These are phyloP conservation scores for Pichia sp. DNA, from an alignment of 1,139 yeast genomes.

Conservation along the genomic window DNA sequence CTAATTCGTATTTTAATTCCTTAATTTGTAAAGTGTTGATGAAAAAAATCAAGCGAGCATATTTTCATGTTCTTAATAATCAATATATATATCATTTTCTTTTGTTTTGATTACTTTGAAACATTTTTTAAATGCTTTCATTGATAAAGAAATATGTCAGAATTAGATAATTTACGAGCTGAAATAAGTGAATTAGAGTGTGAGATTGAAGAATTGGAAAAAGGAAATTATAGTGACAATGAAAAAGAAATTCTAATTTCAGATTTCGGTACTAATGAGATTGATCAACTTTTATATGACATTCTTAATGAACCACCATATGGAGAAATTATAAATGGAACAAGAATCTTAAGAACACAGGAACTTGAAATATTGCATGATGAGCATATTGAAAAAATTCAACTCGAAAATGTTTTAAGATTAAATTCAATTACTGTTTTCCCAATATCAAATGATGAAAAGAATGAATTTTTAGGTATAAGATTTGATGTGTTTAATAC, in stretches of 20 bases:
- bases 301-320: conserved; percentile 7
- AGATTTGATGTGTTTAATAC: conserved; percentile 39
- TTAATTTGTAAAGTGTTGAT: neutral
- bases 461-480: conserved; percentile 34
- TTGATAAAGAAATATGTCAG: neutral
- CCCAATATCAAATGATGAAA: conserved; percentile 29
- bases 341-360: neutral
- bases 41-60: neutral
- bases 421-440: conserved; percentile 41
- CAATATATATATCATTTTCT: neutral
- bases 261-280: neutral
- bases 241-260: neutral
- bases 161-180: conserved; percentile 6
- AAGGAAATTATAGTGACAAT: conserved; percentile 2
- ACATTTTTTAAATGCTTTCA: neutral
- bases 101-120: neutral
- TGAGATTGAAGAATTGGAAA: conserved; percentile 16
- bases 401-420: conserved; percentile 36
- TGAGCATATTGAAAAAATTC: conserved; percentile 19
- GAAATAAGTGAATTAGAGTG: conserved; percentile 16
- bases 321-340: conserved; percentile 1
- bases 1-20: neutral
- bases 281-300: conserved; percentile 6
- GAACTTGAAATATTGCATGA: conserved; percentile 4
- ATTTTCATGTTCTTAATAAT: neutral